Evolutionary conservation across 1,284 basidiomycete species (phyloP).

Genomic region (Fistulina hepatica): DNA sequence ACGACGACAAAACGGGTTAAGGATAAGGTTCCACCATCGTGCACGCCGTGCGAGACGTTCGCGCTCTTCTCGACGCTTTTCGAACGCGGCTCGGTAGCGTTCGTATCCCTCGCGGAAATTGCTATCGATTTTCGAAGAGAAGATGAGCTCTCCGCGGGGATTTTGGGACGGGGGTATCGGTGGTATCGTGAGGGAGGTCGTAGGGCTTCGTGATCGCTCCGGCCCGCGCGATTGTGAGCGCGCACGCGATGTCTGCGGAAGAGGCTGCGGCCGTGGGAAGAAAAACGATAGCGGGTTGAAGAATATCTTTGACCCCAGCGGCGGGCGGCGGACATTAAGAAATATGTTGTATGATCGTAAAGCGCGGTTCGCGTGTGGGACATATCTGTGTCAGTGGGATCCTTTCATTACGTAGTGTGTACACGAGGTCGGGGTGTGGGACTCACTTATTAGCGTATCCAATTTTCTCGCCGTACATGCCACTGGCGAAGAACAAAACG

Average conservation of each 20-base stretch:
- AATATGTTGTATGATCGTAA: slow-evolving; percentile 94
- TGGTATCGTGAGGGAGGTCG: slow-evolving; percentile 39
- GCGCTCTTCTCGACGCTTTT: slow-evolving; percentile 65
- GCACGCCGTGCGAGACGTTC: slow-evolving; percentile 32
- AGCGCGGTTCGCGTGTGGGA: slow-evolving; percentile 90
- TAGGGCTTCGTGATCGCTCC: neutral
- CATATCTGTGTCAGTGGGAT: slow-evolving; percentile 53
- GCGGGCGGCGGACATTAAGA: slow-evolving; percentile 81
- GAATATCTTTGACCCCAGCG: slow-evolving; percentile 47
- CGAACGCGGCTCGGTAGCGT: slow-evolving; percentile 85
- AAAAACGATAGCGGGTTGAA: slow-evolving; percentile 58
- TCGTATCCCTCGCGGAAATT: slow-evolving; percentile 88
- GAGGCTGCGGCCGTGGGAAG: slow-evolving; percentile 38
- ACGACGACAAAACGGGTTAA: too few species aligned
- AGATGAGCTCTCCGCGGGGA: slow-evolving; percentile 93
- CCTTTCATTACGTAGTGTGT: too few species aligned
- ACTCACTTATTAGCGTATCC: slow-evolving; percentile 88
- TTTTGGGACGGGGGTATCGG: slow-evolving; percentile 84
- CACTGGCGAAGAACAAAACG: slow-evolving; percentile 91
- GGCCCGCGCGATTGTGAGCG: slow-evolving; percentile 14
- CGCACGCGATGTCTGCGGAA: slow-evolving; percentile 16
- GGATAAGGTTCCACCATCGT: slow-evolving; percentile 36
- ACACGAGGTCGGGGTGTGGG: too few species aligned
- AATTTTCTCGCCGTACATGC: slow-evolving; percentile 95
- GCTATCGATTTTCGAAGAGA: slow-evolving; percentile 79